phyloP scores from a whole-genome alignment of 1,284 basidiomycete genomes.

The Ganoderma sinense region DNA sequence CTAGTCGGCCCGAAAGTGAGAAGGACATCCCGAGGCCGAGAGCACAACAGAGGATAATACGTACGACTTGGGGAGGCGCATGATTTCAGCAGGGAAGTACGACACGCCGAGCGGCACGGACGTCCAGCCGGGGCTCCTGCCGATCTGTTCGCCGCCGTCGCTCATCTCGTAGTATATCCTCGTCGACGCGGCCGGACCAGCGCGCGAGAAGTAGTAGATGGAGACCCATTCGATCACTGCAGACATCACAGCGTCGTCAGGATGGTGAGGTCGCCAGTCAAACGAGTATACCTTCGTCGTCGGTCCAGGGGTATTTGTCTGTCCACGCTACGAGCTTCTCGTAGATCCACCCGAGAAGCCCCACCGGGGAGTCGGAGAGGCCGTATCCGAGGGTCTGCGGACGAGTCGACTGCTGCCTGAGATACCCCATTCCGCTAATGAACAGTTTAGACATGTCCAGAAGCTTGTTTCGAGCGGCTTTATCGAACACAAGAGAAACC shows the following conservation, averaged over 20 bases:
- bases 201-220: slow-evolving; percentile 67
- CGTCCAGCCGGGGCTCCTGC: slow-evolving; percentile 14
- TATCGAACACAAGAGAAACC: neutral
- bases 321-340: slow-evolving; percentile 3
- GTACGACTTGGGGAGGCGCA: slow-evolving; percentile 34
- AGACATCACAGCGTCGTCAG: neutral
- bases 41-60: slow-evolving; percentile 8
- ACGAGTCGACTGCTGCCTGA: slow-evolving; percentile 50
- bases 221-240: slow-evolving; percentile 39
- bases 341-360: slow-evolving; percentile 48
- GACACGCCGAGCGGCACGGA: slow-evolving; percentile 42
- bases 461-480: slow-evolving; percentile 23
- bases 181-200: slow-evolving; percentile 44
- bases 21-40: slow-evolving; percentile 41
- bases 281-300: slow-evolving; percentile 2
- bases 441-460: too few species aligned
- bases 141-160: neutral
- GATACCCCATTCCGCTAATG: slow-evolving; percentile 48
- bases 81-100: slow-evolving; percentile 42
- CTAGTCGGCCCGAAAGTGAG: slow-evolving; percentile 14
- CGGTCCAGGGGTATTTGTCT: slow-evolving; percentile 1
- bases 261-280: too few species aligned
- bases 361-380: slow-evolving; percentile 63
- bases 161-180: slow-evolving; percentile 50
- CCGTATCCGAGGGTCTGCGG: slow-evolving; percentile 66